Base-by-base conservation (phyloP, 2,329 filamentous ascomycete species). In the Fusarium neocosmosporiellum region DNA sequence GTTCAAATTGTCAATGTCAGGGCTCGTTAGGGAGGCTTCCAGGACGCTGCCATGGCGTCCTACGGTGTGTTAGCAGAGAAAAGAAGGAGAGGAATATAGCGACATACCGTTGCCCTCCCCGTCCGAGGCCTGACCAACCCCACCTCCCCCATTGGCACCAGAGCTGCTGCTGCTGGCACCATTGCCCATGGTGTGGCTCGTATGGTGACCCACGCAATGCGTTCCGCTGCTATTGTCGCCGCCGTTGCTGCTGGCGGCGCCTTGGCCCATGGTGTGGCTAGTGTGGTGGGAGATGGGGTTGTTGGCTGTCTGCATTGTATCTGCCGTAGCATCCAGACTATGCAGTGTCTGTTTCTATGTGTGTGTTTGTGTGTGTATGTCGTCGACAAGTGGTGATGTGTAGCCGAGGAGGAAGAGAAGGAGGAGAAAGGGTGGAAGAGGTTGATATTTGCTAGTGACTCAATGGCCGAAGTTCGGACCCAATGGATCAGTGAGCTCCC, bases 261-360 rank as follows among this genome's bases (percentile, higher is more conserved):
- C 74, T 59, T 76, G 62, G 61, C 74, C 75, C 75, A 77, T 77
- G 66, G 75, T 77, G 69, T 77, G 74, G 75, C 75, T 77, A 65
- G 75, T 77, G 66, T 77, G 75, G 67, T 77, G 75, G 33, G 73
- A 69, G 69, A 77, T 75, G 50, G 75, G 75, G 69, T 75, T 75
- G 68, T 72, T 72, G 65, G 73, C 66, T 27, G 74, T 61, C 59
- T 63, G 66, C 74, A 76, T 76, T 57, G 65, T 74, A 39, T 65
- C 63, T 69, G 64, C 58, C 62, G 50, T 64, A 71, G 70, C 67
- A 73, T 73, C 66, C 58, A 53, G 46, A 53, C 27, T 53, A 53
- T 53, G 46, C 46, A 53, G 46, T 53, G 18, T 53, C 46, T 50
- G 46, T 50, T 50, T 53, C 1, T 53, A 18, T 9, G 27, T 53